Conservation (phyloP, 805 yeast genomes). For the Candida michaelii region DNA sequence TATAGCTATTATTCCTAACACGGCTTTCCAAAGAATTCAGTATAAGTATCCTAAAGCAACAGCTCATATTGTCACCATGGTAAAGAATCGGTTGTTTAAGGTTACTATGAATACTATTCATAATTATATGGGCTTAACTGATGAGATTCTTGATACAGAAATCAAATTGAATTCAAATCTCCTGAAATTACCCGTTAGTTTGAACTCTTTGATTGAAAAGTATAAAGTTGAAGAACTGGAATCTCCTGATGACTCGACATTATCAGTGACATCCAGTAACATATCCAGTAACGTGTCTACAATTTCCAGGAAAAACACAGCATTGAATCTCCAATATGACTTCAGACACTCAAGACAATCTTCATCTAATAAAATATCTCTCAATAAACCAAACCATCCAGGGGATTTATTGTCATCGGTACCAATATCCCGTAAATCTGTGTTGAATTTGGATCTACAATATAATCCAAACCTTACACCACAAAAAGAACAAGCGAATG, state of each 20-base stretch:
- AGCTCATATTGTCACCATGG: slow-evolving; percentile 92
- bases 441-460: slow-evolving; percentile 19
- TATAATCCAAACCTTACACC: slow-evolving; percentile 11
- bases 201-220: slow-evolving; percentile 55
- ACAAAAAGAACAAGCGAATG: slow-evolving; percentile 68
- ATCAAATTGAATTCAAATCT: slow-evolving; percentile 52
- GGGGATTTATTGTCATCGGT: slow-evolving; percentile 85
- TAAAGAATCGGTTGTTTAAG: slow-evolving; percentile 78
- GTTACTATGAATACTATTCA: slow-evolving; percentile 92
- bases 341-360: slow-evolving; percentile 2
- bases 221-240: slow-evolving; percentile 18
- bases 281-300: slow-evolving; percentile 4
- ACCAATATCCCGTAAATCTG: slow-evolving; percentile 54
- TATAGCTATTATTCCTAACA: slow-evolving; percentile 86
- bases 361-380: slow-evolving; percentile 42
- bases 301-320: slow-evolving; percentile 10
- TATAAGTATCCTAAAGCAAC: slow-evolving; percentile 82
- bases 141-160: slow-evolving; percentile 79
- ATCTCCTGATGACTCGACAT: not conserved
- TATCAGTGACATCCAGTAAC: not conserved
- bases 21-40: slow-evolving; percentile 72
- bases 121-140: slow-evolving; percentile 78
- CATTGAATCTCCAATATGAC: slow-evolving; percentile 4
- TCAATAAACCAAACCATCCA: slow-evolving; percentile 62
- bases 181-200: slow-evolving; percentile 55